These are phyloP conservation scores for Uronychia binucleata DNA, from an alignment of 73 alveolate genomes.

Conservation along the genomic window DNA sequence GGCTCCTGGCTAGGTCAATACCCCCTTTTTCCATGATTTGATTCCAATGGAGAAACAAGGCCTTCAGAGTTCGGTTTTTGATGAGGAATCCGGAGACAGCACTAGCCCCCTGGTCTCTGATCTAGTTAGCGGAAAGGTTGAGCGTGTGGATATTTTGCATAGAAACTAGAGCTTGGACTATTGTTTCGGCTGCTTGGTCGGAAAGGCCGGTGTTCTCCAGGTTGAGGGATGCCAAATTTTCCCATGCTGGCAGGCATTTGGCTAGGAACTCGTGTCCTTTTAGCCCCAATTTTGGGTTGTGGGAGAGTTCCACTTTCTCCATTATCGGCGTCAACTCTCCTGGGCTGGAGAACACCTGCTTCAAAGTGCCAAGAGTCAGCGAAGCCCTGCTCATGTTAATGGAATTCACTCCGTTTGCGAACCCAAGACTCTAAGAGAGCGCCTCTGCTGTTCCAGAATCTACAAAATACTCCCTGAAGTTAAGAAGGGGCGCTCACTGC, in stretches of 20 bases:
- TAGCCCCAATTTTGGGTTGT: neutral
- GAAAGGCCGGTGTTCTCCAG: no score
- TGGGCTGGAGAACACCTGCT: neutral
- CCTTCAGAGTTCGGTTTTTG: no score
- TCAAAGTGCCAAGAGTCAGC: neutral
- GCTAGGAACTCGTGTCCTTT: neutral
- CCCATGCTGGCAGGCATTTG: neutral
- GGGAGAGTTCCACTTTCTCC: neutral
- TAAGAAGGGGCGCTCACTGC: neutral
- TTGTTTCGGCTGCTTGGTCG: no score
- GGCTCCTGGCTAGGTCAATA: constrained; percentile 3
- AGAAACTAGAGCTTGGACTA: no score
- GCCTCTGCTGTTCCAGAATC: neutral
- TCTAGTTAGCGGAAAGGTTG: no score
- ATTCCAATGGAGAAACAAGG: constrained; percentile 43
- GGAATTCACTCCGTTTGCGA: neutral
- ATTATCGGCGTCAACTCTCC: neutral
- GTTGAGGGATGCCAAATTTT: no score
- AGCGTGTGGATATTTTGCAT: no score
- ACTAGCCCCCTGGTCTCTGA: no score
- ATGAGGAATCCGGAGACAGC: no score
- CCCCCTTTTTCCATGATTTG: constrained; percentile 22
- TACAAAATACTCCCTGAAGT: neutral
- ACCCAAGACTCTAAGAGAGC: neutral
- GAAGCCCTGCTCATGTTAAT: neutral